Percentiles rank a stretch among this genome's conserved stretches.
phyloP scores from a whole-genome alignment of 768 basidiomycete species.

The Podaxis pistillaris region DNA sequence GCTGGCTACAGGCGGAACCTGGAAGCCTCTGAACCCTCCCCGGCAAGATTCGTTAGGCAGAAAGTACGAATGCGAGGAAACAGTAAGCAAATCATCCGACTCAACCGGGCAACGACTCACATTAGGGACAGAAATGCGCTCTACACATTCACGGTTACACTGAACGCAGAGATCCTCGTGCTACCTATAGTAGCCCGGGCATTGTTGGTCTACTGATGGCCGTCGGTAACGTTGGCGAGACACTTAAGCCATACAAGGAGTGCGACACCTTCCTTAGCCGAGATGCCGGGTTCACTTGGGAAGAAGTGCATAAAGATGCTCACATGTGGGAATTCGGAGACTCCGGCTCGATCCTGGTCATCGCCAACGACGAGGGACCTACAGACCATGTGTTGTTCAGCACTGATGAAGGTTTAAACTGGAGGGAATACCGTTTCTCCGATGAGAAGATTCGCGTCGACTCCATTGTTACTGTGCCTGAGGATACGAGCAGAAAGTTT shows the following conservation, averaged over 20 bases:
- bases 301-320: slow-evolving; percentile 97
- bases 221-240: slow-evolving; percentile 92
- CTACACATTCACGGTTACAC: slow-evolving; percentile 97
- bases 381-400: slow-evolving; percentile 89
- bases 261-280: slow-evolving; percentile 96
- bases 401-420: slow-evolving; percentile 82
- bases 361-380: slow-evolving; percentile 94
- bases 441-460: slow-evolving; percentile 71
- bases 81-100: slow-evolving; percentile 41
- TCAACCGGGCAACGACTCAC: not conserved
- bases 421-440: slow-evolving; percentile 86
- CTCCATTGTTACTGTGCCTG: slow-evolving; percentile 82
- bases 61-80: slow-evolving; percentile 64
- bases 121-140: slow-evolving; percentile 62
- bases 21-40: slow-evolving; percentile 84
- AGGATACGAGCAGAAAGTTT: slow-evolving; percentile 89
- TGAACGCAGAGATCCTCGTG: slow-evolving; percentile 83
- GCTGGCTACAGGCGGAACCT: slow-evolving; percentile 66
- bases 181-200: slow-evolving; percentile 92
- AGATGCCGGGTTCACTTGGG: slow-evolving; percentile 96
- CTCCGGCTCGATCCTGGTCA: slow-evolving; percentile 89
- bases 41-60: slow-evolving; percentile 69
- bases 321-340: slow-evolving; percentile 99
- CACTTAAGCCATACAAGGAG: slow-evolving; percentile 76
- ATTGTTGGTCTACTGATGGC: slow-evolving; percentile 93